These are phyloP conservation scores for Flagelloscypha sp. DNA, from an alignment of 768 basidiomycete genomes.

Conservation along the genomic window DNA sequence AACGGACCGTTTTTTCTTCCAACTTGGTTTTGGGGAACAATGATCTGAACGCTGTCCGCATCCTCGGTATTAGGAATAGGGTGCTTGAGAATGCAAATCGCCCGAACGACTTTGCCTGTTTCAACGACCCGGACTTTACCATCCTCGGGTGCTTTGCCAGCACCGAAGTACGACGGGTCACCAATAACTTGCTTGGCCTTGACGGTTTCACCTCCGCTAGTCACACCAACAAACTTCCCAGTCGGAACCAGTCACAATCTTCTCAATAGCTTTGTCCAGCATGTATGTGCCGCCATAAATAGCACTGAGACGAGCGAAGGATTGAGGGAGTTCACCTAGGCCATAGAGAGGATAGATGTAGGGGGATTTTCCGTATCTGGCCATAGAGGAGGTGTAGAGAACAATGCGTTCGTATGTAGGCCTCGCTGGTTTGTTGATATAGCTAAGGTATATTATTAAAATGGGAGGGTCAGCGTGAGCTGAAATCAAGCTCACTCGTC, in stretches of 20 bases:
- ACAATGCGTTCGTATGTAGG: conserved; percentile 90
- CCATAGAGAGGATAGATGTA: conserved; percentile 99
- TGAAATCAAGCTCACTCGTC: conserved; percentile 66
- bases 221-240: conserved; percentile 94
- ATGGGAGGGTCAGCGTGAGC: conserved; percentile 1
- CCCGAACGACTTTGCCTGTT: conserved; percentile 89
- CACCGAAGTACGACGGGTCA: conserved; percentile 94
- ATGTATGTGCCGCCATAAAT: conserved; percentile 99
- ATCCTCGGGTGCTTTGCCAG: conserved; percentile 49
- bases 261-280: conserved; percentile 92
- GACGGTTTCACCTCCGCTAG: conserved; percentile 82
- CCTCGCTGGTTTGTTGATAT: conserved; percentile 87
- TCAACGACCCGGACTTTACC: conserved; percentile 87
- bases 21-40: conserved; percentile 99
- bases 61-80: conserved; percentile 97
- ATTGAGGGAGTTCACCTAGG: conserved; percentile 96
- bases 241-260: conserved; percentile 76
- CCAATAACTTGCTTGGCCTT: conserved; percentile 98
- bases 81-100: conserved; percentile 97
- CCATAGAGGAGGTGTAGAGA: conserved; percentile 97
- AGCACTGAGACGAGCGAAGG: conserved; percentile 94
- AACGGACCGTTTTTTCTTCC: conserved; percentile 78
- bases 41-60: conserved; percentile 90
- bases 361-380: conserved; percentile 97
- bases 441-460: conserved; percentile 40